phyloP scores from a whole-genome alignment of 2,329 filamentous ascomycete species.

The Magnaporthiopsis rhizophila region DNA sequence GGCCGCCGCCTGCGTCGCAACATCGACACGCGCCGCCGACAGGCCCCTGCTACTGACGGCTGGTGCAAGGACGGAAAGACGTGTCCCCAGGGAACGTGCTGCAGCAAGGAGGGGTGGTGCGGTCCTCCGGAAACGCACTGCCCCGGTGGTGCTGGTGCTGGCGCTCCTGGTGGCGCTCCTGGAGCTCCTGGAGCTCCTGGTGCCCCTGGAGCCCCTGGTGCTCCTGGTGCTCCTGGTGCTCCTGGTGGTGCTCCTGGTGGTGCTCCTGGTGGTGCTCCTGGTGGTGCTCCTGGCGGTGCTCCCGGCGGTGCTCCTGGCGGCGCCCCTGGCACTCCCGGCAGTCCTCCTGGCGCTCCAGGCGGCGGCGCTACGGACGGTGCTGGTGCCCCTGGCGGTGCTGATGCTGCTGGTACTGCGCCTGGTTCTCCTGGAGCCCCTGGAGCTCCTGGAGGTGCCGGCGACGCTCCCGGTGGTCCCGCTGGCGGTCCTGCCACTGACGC shows the following conservation, averaged over 20 bases:
- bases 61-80: not conserved
- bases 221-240: not conserved
- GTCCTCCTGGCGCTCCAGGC: not conserved
- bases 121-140: not conserved
- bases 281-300: not conserved
- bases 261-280: not conserved
- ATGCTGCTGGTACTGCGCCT: not conserved
- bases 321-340: not conserved
- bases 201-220: not conserved
- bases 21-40: not conserved
- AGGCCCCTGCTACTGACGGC: not conserved
- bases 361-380: no score
- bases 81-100: conserved; percentile 2
- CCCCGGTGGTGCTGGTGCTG: not conserved
- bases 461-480: no score
- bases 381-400: not conserved
- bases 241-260: not conserved
- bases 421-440: not conserved
- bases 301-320: not conserved
- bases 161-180: not conserved
- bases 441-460: no score
- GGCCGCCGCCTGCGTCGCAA: not conserved
- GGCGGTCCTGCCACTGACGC: no score
- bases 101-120: conserved; percentile 5
- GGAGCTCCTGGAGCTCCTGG: not conserved